A percentile compares a stretch with the other conserved stretches of the same genome.
Evolutionary conservation across 164 flowering plant genomes (phyloP).

Genomic region (Malania oleifera): DNA sequence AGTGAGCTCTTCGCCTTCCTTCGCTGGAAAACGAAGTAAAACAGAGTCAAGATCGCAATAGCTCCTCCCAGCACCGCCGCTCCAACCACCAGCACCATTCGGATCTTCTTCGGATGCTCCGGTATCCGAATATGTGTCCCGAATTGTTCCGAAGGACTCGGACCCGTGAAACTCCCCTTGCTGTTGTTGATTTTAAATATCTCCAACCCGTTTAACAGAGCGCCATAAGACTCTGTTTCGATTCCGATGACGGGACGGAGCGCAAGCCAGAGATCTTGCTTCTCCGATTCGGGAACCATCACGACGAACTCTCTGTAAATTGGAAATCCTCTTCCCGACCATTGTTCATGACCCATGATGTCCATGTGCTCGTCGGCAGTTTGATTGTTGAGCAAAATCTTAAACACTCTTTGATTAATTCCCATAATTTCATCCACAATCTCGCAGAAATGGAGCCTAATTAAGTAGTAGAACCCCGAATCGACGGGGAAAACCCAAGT

Average conservation of each 20-base stretch:
- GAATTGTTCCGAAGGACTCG: too few relatives aligned
- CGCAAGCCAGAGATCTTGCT: slow-evolving; percentile 12
- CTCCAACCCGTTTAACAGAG: slow-evolving; percentile 22
- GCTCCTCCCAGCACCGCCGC: too few relatives aligned
- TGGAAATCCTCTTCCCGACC: slow-evolving; percentile 12
- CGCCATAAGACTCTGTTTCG: background rate
- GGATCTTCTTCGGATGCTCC: too few relatives aligned
- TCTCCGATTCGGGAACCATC: slow-evolving; percentile 2
- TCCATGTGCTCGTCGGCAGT: slow-evolving; percentile 15
- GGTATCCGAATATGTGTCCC: too few relatives aligned
- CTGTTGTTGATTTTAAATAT: slow-evolving; percentile 16
- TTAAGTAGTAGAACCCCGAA: slow-evolving; percentile 19
- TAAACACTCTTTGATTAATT: slow-evolving; percentile 13
- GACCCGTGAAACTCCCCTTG: slow-evolving; percentile 16
- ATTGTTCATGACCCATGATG: slow-evolving; percentile 8
- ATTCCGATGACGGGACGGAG: slow-evolving; percentile 8
- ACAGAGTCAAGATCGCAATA: too few relatives aligned
- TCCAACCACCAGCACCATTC: too few relatives aligned
- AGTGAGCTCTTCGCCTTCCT: too few relatives aligned
- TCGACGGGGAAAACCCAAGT: slow-evolving; percentile 23
- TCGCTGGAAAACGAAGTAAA: too few relatives aligned
- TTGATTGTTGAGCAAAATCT: slow-evolving; percentile 17
- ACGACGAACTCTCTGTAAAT: slow-evolving; percentile 16
- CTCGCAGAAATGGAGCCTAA: slow-evolving; percentile 30
- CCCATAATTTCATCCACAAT: background rate